phyloP scores from a whole-genome alignment of 192 early-diverging fungal genomes.

The Ambispora gerdemannii region DNA sequence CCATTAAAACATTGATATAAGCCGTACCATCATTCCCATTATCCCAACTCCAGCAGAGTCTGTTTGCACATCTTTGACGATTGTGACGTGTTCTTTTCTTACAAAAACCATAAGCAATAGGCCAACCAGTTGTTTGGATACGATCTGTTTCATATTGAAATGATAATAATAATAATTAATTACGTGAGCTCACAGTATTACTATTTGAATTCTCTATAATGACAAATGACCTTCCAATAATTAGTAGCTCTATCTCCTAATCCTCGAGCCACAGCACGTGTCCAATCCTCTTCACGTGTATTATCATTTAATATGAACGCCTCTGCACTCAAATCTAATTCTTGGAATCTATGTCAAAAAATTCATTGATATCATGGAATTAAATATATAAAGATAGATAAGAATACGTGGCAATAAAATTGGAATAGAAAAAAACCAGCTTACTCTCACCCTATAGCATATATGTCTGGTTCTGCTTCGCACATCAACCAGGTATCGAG shows the following conservation, averaged over 20 bases:
- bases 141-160: conserved; percentile 43
- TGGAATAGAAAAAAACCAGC: conserved; percentile 5
- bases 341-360: conserved; percentile 71
- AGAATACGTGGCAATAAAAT: too few species aligned
- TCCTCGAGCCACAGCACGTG: conserved; percentile 60
- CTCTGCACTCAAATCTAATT: conserved; percentile 81
- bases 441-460: conserved; percentile 63
- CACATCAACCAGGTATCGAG: conserved; percentile 64
- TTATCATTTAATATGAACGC: conserved; percentile 81
- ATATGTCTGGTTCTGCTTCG: conserved; percentile 55
- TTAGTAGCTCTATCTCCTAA: conserved; percentile 50
- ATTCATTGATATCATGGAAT: conserved; percentile 1
- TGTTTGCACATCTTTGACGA: conserved; percentile 62
- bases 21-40: conserved; percentile 67
- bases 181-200: neutral
- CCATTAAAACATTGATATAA: too few species aligned
- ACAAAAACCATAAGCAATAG: conserved; percentile 84
- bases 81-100: conserved; percentile 43
- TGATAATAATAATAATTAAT: neutral
- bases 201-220: conserved; percentile 19
- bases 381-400: conserved; percentile 1
- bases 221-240: conserved; percentile 58
- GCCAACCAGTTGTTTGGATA: conserved; percentile 84
- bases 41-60: conserved; percentile 80
- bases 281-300: conserved; percentile 81